Conservation (phyloP, 1,139 yeast species). For the Insectozyma bohioensis region DNA sequence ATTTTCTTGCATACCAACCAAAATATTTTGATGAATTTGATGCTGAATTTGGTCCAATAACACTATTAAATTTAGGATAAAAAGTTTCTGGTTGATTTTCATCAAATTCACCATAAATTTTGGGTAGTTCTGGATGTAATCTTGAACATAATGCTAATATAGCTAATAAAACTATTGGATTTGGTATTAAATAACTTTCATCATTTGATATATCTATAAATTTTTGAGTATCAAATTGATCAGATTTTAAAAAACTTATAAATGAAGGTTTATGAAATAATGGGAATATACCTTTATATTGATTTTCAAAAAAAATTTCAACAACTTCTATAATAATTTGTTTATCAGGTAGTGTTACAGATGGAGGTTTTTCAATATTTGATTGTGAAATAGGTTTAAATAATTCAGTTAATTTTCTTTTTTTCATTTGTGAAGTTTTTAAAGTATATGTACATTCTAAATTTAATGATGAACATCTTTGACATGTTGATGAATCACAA, state of each 20-base stretch:
- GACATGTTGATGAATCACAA: slow-evolving; percentile 18
- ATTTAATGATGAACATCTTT: slow-evolving; percentile 21
- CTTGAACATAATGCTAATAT: slow-evolving; percentile 36
- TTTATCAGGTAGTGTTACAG: slow-evolving; percentile 26
- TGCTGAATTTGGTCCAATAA: slow-evolving; percentile 13
- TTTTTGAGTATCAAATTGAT: slow-evolving; percentile 27
- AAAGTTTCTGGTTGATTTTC: slow-evolving; percentile 27
- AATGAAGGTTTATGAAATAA: slow-evolving; percentile 33
- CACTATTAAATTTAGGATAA: slow-evolving; percentile 17
- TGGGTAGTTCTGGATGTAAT: slow-evolving; percentile 29
- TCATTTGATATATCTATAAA: slow-evolving; percentile 17
- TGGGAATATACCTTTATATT: slow-evolving; percentile 35
- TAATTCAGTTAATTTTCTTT: slow-evolving; percentile 11
- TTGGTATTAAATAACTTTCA: slow-evolving; percentile 20
- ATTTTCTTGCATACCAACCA: slow-evolving; percentile 37
- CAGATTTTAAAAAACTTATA: slow-evolving; percentile 24
- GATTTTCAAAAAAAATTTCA: slow-evolving; percentile 32
- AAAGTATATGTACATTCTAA: slow-evolving; percentile 24
- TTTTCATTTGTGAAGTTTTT: slow-evolving; percentile 21
- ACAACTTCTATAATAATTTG: slow-evolving; percentile 23
- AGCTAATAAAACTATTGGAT: slow-evolving; percentile 32
- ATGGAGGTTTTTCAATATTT: not conserved
- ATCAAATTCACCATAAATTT: slow-evolving; percentile 29
- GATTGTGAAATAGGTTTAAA: slow-evolving; percentile 4
- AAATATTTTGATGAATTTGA: slow-evolving; percentile 37